Evolutionary conservation across 106 monocot species (phyloP).

Genomic region (Xerophyta viscosa): DNA sequence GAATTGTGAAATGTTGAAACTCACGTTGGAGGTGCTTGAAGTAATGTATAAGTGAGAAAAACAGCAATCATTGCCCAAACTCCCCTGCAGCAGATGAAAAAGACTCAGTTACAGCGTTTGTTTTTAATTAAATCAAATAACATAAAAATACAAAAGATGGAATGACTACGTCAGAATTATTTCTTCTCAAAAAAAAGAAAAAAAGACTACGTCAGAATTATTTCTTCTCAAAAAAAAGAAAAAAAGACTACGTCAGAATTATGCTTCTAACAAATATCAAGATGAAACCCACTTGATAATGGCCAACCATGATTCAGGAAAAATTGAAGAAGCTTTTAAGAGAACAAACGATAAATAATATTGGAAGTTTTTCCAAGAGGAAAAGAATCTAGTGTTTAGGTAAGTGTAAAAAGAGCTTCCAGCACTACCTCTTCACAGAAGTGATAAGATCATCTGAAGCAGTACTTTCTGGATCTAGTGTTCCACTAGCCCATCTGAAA

Average conservation of each 20-base stretch:
- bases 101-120: not conserved
- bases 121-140: not conserved
- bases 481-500: constrained; percentile 94
- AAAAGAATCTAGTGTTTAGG: not conserved
- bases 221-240: not conserved
- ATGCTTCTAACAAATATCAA: too few relatives aligned
- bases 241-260: not conserved
- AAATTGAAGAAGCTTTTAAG: too few relatives aligned
- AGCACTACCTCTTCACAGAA: constrained; percentile 73
- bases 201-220: not conserved
- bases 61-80: constrained; percentile 89
- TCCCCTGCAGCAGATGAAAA: constrained; percentile 40
- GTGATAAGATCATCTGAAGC: constrained; percentile 45
- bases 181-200: not conserved
- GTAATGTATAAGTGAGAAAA: constrained; percentile 86
- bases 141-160: too few relatives aligned
- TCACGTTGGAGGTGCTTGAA: constrained; percentile 99
- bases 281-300: too few relatives aligned
- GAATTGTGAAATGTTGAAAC: constrained; percentile 24
- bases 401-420: not conserved
- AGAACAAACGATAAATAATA: not conserved
- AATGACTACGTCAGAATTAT: not conserved
- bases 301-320: too few relatives aligned
- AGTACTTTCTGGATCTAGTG: constrained; percentile 68
- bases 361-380: not conserved